These are phyloP conservation scores for Aphanoascus verrucosus DNA, from an alignment of 2,329 filamentous ascomycete species.

Conservation along the genomic window DNA sequence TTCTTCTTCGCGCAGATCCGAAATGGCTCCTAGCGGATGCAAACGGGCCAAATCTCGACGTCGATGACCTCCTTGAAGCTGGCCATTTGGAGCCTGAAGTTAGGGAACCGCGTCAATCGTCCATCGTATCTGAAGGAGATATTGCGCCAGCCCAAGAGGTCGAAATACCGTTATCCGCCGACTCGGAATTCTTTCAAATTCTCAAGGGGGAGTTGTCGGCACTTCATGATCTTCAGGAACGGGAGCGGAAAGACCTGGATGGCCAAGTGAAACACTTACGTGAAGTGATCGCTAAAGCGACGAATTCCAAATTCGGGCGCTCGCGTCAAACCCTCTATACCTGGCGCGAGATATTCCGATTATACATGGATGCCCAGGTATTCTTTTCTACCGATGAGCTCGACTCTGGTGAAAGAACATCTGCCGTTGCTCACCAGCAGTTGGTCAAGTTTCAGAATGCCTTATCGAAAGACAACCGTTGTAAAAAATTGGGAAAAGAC, in stretches of 20 bases:
- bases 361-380: slow-evolving; percentile 67
- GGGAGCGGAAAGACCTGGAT: slow-evolving; percentile 55
- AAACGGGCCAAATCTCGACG: not conserved
- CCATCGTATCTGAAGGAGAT: not conserved
- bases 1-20: slow-evolving; percentile 31
- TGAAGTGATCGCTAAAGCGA: slow-evolving; percentile 47
- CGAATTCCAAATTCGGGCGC: slow-evolving; percentile 55
- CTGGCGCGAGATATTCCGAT: slow-evolving; percentile 72
- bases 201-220: slow-evolving; percentile 60
- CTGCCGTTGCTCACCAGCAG: slow-evolving; percentile 54
- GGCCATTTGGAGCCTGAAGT: not conserved
- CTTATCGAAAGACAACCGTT: slow-evolving; percentile 39
- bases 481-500: slow-evolving; percentile 48
- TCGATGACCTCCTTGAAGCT: not conserved
- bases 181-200: slow-evolving; percentile 68
- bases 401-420: slow-evolving; percentile 57
- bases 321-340: slow-evolving; percentile 55
- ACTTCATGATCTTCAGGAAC: slow-evolving; percentile 56
- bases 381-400: slow-evolving; percentile 71
- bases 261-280: slow-evolving; percentile 55
- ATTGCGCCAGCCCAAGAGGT: slow-evolving; percentile 27
- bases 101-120: not conserved
- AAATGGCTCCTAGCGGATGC: slow-evolving; percentile 27
- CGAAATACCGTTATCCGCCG: slow-evolving; percentile 67
- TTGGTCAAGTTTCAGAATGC: slow-evolving; percentile 63